Base-by-base conservation (phyloP, 257 asterid genomes). In the Verbascum thapsus region DNA sequence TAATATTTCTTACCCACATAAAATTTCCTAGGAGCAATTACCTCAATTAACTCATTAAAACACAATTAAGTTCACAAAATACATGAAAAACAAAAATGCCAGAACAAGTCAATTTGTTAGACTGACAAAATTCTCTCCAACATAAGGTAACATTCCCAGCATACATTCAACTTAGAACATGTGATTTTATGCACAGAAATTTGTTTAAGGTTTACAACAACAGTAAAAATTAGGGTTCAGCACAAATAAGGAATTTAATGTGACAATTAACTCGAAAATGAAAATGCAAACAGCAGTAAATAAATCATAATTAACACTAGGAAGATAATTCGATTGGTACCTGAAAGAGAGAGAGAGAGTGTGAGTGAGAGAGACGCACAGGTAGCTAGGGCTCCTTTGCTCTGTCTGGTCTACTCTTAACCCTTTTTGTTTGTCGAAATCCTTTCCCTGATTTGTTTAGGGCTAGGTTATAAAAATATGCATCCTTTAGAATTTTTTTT, bases 301-400 rank as follows among this genome's bases (percentile, higher is more conserved):
- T 2, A 8, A n/a, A 26, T 5, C 41, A 54, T 32, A n/a, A n/a
- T n/a, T n/a, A n/a, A 18, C 5, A 51, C 2, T 49, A 52, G 43
- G 20, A 40, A 53, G 65, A 63, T 18, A 30, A 10, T 43, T 18
- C 12, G 43, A 61, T 52, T 20, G 56, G 13, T 44, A 70, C 75
- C 75, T 37, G 37, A 47, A 58, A 38, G 67, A 38, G 63, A 65
- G 66, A 22, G 16, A 40, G 60, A 9, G 59, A 37, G 70, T 48
- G 77, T 47, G 53, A 54, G 60, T 15, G 62, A 39, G 61, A 61
- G 61, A 58, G 40, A 52, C 38, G 44, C 66, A 48, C 50, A 45
- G 51, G 4, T 51, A 41, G 54, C 78, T 60, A 72, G 78, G 78
- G 78, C 73, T 72, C 70, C 34, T 16, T 20, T 43, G 70, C 70